Conservation (phyloP, 192 early-diverging fungal genomes). For the Coemansia sp. region DNA sequence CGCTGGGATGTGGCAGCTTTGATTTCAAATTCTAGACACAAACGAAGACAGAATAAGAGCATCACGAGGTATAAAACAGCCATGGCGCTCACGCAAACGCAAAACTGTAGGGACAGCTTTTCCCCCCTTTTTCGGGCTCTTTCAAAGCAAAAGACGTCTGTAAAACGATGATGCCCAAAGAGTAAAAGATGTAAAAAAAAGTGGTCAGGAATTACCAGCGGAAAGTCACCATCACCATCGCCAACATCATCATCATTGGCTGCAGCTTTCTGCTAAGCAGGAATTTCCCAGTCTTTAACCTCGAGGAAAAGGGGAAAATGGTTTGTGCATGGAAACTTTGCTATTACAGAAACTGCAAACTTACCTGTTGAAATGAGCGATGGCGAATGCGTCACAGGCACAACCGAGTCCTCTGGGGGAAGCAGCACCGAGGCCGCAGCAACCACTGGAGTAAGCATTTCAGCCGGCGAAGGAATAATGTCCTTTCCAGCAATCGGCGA, state of each 20-base stretch:
- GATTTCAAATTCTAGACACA: no score
- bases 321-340: no score
- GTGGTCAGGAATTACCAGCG: no score
- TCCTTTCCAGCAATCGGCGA: conserved; percentile 30
- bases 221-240: no score
- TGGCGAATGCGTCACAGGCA: conserved; percentile 12
- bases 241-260: no score
- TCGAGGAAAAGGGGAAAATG: not conserved
- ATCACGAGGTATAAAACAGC: not conserved
- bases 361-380: conserved; percentile 8
- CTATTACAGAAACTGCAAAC: not conserved
- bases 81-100: not conserved
- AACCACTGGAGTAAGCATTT: conserved; percentile 15
- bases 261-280: not conserved
- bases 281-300: no score
- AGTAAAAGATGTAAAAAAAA: not conserved
- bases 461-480: conserved; percentile 23
- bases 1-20: no score
- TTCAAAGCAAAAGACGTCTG: not conserved
- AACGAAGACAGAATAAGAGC: not conserved
- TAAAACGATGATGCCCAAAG: not conserved
- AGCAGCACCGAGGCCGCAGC: conserved; percentile 10
- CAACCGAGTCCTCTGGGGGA: conserved; percentile 28
- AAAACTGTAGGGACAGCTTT: no score
- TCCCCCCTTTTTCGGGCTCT: no score